These are phyloP conservation scores for Neodidymelliopsis sp. DNA, from an alignment of 2,329 filamentous ascomycete genomes.

Conservation along the genomic window DNA sequence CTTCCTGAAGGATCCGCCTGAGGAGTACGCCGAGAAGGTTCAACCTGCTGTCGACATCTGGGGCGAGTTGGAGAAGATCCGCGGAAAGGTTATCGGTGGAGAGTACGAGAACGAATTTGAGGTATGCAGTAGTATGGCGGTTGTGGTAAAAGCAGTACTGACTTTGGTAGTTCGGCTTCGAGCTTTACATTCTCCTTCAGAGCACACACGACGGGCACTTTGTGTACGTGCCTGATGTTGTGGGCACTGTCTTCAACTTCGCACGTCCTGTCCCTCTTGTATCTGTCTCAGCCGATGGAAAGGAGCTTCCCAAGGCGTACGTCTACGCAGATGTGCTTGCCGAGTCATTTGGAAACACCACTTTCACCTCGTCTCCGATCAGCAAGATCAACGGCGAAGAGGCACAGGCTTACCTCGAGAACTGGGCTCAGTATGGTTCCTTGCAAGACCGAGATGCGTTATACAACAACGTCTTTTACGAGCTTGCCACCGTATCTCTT, in stretches of 20 bases:
- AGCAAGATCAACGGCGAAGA: conserved; percentile 65
- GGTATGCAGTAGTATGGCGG: conserved; percentile 22
- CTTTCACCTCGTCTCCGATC: conserved; percentile 59
- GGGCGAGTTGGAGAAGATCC: conserved; percentile 49
- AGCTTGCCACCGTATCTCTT: conserved; percentile 53
- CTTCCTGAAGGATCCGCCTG: conserved; percentile 55
- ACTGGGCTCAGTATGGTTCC: conserved; percentile 56
- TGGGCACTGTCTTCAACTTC: conserved; percentile 61
- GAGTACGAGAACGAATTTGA: conserved; percentile 53
- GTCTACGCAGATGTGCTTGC: conserved; percentile 58
- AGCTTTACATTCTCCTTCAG: conserved; percentile 53
- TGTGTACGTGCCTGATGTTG: conserved; percentile 61
- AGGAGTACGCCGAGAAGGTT: conserved; percentile 56
- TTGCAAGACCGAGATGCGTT: conserved; percentile 66
- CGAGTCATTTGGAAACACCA: conserved; percentile 50
- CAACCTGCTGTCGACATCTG: conserved; percentile 54
- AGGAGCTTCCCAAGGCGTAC: conserved; percentile 63
- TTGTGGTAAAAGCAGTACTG: neutral
- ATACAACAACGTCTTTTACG: conserved; percentile 61
- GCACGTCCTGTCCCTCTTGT: conserved; percentile 61
- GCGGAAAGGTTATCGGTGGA: conserved; percentile 46
- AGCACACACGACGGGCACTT: conserved; percentile 72
- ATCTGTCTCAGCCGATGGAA: conserved; percentile 64
- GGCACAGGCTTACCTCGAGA: conserved; percentile 58
- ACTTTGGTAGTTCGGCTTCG: conserved; percentile 40